These are phyloP conservation scores for Ogataea populi-albae DNA, from an alignment of 805 yeast species.

Conservation along the genomic window DNA sequence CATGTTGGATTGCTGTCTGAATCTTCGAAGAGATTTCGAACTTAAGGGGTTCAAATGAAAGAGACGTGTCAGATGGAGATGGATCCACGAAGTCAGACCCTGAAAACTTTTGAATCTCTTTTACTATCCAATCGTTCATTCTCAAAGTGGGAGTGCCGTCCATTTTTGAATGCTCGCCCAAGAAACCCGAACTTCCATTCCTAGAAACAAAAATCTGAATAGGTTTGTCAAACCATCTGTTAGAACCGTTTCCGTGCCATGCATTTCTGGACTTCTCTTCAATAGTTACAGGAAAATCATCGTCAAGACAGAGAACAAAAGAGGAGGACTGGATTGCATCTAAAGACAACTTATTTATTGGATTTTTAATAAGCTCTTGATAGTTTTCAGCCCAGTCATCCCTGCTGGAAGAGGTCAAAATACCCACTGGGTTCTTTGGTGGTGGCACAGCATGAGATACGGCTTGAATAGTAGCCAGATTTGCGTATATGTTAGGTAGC, in stretches of 20 bases:
- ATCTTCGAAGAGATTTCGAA: slow-evolving; percentile 60
- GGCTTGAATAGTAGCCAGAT: slow-evolving; percentile 53
- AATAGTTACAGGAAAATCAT: slow-evolving; percentile 64
- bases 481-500: slow-evolving; percentile 50
- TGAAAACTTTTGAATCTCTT: slow-evolving; percentile 45
- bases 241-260: slow-evolving; percentile 96
- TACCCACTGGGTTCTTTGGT: slow-evolving; percentile 63
- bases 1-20: slow-evolving; percentile 49
- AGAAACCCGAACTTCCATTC: slow-evolving; percentile 86
- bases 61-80: not conserved
- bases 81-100: slow-evolving; percentile 15
- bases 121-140: slow-evolving; percentile 72
- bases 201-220: slow-evolving; percentile 76
- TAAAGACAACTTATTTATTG: slow-evolving; percentile 59
- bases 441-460: slow-evolving; percentile 31
- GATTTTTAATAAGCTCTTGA: slow-evolving; percentile 52
- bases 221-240: slow-evolving; percentile 91
- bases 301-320: slow-evolving; percentile 79
- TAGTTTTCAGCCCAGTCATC: slow-evolving; percentile 73
- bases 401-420: slow-evolving; percentile 79
- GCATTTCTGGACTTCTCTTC: slow-evolving; percentile 80
- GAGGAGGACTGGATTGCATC: slow-evolving; percentile 73
- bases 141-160: slow-evolving; percentile 96
- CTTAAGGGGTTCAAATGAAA: slow-evolving; percentile 32
- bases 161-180: slow-evolving; percentile 97